Conservation (phyloP, 441 rosid genomes). For the Manihot esculenta region DNA sequence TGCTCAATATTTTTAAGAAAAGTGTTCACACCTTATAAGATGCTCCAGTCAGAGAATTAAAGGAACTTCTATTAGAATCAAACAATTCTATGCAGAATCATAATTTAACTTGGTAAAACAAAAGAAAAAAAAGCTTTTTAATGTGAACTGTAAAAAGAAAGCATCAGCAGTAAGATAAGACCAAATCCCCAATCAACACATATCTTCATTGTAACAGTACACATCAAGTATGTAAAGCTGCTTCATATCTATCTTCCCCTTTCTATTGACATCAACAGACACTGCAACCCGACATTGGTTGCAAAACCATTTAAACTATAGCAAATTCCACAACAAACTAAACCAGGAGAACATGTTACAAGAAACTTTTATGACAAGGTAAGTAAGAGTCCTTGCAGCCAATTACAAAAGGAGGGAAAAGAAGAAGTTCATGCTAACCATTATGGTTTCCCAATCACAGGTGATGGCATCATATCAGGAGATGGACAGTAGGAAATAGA, state of each 20-base stretch:
- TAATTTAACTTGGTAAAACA: too few species aligned
- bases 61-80: too few species aligned
- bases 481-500: constrained; percentile 27
- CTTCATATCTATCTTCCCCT: background rate
- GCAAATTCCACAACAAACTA: constrained; percentile 4
- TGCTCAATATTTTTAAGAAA: too few species aligned
- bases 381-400: background rate
- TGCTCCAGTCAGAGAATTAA: too few species aligned
- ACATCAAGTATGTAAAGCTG: background rate
- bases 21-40: too few species aligned
- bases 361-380: background rate
- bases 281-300: background rate
- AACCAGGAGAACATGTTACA: constrained; percentile 2
- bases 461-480: constrained; percentile 11
- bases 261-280: background rate
- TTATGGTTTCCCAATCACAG: background rate
- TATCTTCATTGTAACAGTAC: background rate
- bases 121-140: too few species aligned
- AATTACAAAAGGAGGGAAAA: background rate
- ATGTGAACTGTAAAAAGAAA: too few species aligned
- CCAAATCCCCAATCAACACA: background rate
- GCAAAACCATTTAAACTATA: background rate
- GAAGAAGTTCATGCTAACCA: background rate
- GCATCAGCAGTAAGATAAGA: too few species aligned
- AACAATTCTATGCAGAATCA: too few species aligned